Conservation (phyloP, 2,329 filamentous ascomycete genomes). For the Microcyclospora tardicrescens region DNA sequence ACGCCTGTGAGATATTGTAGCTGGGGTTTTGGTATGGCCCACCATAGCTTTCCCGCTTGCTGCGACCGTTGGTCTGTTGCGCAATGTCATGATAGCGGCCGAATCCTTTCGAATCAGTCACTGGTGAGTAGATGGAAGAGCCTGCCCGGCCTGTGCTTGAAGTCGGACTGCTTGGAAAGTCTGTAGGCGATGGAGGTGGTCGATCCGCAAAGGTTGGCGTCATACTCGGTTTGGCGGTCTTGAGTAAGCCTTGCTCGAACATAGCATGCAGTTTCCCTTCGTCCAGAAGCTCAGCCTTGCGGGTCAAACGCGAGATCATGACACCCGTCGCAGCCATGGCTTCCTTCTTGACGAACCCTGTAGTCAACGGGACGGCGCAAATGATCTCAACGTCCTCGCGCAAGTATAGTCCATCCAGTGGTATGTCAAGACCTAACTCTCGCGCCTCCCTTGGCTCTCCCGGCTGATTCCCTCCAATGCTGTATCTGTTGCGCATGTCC, state of each 20-base stretch:
- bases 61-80: constrained; percentile 6
- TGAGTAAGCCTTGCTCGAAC: constrained; percentile 52
- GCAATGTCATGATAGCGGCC: constrained; percentile 19
- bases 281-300: constrained; percentile 54
- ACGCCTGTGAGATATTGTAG: constrained; percentile 13
- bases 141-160: constrained; percentile 3
- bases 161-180: constrained; percentile 7
- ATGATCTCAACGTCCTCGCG: constrained; percentile 59
- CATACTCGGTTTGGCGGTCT: constrained; percentile 41
- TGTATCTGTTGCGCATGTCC: constrained; percentile 55
- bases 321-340: constrained; percentile 53
- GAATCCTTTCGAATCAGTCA: constrained; percentile 15
- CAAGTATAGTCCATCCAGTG: constrained; percentile 52
- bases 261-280: constrained; percentile 53
- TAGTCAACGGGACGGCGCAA: constrained; percentile 49
- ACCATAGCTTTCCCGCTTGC: constrained; percentile 8
- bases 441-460: constrained; percentile 49
- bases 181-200: constrained; percentile 3
- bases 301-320: constrained; percentile 56
- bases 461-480: constrained; percentile 55
- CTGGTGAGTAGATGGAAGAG: constrained; percentile 1
- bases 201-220: constrained; percentile 5
- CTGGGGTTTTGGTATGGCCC: constrained; percentile 16
- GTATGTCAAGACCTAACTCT: constrained; percentile 53
- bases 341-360: constrained; percentile 53